A percentile compares a stretch with the other conserved stretches of the same genome.
Conservation (phyloP, 2,329 filamentous ascomycete species). For the Sporothrix protearum region DNA sequence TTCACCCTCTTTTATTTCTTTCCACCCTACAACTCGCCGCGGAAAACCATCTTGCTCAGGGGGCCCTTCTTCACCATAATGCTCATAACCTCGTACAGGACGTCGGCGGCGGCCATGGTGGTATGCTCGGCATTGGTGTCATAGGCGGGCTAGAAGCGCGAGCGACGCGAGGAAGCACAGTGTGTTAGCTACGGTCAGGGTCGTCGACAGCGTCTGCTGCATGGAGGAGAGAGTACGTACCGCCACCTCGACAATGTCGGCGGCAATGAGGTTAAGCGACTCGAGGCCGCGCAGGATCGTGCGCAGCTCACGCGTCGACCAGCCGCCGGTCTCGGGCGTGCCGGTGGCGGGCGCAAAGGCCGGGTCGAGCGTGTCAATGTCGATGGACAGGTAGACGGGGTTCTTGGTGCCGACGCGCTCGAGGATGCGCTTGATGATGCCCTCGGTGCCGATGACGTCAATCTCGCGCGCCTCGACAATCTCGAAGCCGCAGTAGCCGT, state of each 20-base stretch:
- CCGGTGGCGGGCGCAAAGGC: conserved; percentile 74
- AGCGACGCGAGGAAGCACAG: background rate
- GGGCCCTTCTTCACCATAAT: conserved; percentile 79
- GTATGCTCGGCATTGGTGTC: conserved; percentile 70
- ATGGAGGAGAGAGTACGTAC: conserved; percentile 32
- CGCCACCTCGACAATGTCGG: conserved; percentile 71
- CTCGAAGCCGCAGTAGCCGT: conserved; percentile 79
- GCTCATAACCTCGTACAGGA: conserved; percentile 73
- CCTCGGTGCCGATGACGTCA: conserved; percentile 54
- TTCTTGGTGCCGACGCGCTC: conserved; percentile 69
- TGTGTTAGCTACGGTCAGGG: background rate
- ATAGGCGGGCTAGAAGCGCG: conserved; percentile 53
- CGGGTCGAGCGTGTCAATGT: conserved; percentile 85
- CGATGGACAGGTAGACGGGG: conserved; percentile 77
- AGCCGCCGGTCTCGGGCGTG: conserved; percentile 72
- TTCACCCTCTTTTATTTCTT: background rate
- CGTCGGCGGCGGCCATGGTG: conserved; percentile 69
- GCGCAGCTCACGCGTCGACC: conserved; percentile 68
- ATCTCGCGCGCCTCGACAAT: conserved; percentile 68
- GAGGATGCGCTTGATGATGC: conserved; percentile 74
- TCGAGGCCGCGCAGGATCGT: conserved; percentile 69
- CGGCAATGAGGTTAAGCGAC: conserved; percentile 64
- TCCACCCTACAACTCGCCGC: conserved; percentile 11
- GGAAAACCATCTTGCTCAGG: conserved; percentile 43
- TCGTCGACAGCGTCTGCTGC: too few relatives aligned